Evolutionary conservation across 768 basidiomycete species (phyloP), one percentile per base, ranked within the genome.

Genomic region (Panaeolus papilionaceus): DNA sequence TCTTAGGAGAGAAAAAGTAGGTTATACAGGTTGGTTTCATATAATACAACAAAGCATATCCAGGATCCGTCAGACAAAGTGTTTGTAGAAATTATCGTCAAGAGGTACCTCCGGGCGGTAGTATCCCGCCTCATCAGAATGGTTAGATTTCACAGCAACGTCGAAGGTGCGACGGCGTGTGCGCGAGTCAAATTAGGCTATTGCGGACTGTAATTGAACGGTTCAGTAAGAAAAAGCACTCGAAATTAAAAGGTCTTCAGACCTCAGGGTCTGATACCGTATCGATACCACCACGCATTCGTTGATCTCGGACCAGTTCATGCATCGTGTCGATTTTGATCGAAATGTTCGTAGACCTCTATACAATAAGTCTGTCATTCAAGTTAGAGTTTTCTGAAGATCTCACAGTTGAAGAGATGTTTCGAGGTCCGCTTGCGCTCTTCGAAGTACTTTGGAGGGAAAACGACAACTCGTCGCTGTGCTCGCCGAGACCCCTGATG

Each of bases 271-370:
- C 74, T 66, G 67, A 70, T 37, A 67, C 62, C 39, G 67, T 69
- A 64, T 71, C 66, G 10, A 58, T 58, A 14, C 38, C 65, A 33
- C 63, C 64, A 47, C 65, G 66, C 44, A 68, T 72, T 65, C 69
- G 70, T 63, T 73, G 76, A 63, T 88, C 87, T 39, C 76, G 81
- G 61, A 78, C 74, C 61, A 79, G 81, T 66, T 89, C 88, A 37
- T 86, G 82, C 45, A 81, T 88, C 8, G 88, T 89, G 73, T 89
- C 86, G 66, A 90, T 86, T 77, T 88, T 87, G 78, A 90, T 89
- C 39, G 88, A 86, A 69, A 89, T 86, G 68, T 85, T 85, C 62
- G 83, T 82, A 54, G 82, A 81, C 70, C 75, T 78, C 81, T 84
- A 66, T 54, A 33, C 54, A 33, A 58, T 58, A 65, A 65, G 69